Evolutionary conservation across 2,329 filamentous ascomycete genomes (phyloP).

Genomic region (Fusarium clavum): DNA sequence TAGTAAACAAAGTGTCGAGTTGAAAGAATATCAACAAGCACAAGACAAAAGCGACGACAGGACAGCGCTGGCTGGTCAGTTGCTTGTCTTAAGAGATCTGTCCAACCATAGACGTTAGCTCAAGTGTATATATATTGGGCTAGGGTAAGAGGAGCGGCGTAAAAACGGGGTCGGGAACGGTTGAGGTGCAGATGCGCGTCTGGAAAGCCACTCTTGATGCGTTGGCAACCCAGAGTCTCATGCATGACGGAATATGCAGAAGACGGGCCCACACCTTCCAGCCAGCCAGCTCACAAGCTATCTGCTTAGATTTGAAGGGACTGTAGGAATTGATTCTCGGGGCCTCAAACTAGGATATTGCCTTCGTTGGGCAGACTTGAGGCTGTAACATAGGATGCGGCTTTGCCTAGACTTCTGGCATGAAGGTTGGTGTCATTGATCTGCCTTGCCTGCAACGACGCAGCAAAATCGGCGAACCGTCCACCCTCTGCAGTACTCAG

Average conservation of each 20-base stretch:
- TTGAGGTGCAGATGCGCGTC: conserved; percentile 45
- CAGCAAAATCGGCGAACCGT: conserved; percentile 17
- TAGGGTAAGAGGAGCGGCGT: conserved; percentile 40
- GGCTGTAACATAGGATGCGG: conserved; percentile 1
- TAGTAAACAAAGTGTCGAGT: conserved; percentile 45
- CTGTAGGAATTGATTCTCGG: conserved; percentile 25
- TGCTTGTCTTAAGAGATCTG: conserved; percentile 47
- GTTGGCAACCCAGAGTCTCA: conserved; percentile 54
- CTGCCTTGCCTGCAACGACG: conserved; percentile 14
- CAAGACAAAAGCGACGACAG: conserved; percentile 35
- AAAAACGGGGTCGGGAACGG: conserved; percentile 42
- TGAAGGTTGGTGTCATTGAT: conserved; percentile 7
- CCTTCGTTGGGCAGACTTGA: conserved; percentile 14
- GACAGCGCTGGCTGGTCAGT: conserved; percentile 42
- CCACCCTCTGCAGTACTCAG: conserved; percentile 11
- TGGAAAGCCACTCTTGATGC: conserved; percentile 53
- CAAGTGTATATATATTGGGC: conserved; percentile 48
- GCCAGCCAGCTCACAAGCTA: conserved; percentile 39
- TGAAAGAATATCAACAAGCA: conserved; percentile 18
- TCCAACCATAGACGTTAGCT: conserved; percentile 54
- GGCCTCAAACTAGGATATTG: conserved; percentile 35
- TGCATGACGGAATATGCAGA: conserved; percentile 71
- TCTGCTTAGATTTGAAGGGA: conserved; percentile 14
- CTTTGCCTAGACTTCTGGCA: not conserved
- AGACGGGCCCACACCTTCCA: conserved; percentile 42